Evolutionary conservation across 352 stramenopile genomes (phyloP), one percentile per base, ranked within the genome.

Genomic region (Pythium pyrilobum): DNA sequence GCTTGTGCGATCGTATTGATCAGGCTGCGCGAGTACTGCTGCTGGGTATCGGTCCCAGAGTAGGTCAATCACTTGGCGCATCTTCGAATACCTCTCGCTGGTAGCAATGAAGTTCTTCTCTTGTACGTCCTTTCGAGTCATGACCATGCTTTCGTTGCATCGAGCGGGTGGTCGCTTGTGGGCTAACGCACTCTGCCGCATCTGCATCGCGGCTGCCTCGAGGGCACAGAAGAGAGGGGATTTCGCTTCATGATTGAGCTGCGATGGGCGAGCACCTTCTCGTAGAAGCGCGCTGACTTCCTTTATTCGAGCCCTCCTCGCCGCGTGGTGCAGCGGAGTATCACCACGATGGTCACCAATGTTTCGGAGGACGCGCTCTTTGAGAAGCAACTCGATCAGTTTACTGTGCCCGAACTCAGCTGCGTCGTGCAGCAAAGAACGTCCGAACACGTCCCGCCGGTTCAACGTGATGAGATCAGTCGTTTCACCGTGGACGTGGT

Each of bases 61-160:
- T 15, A 87, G 54, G 57, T 85, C 74, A 33, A 87, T 82, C 15
- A 85, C 77, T 68, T 87, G 77, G 1, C 72, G 74, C 13, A 85
- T 68, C 27, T 72, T 67, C 18, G 67, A 46, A 44, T 87, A 87
- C 16, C 54, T 66, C 1, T 65, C 55, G 25, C 72, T 66, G 4
- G 52, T 58, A 3, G 62, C 41, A 10, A 77, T 65, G 34, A 72
- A 77, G 25, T 82, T 77, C 27, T 71, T 79, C 18, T 52, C 41
- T 21, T 63, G 27, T 23, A 62, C 38, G 3, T 33, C 40, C 25
- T 24, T 18, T 60, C 51, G n/a, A 16, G n/a, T 20, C n/a, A 8
- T 13, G 12, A 23, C 21, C 10, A 43, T 36, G 0, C 20, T 37
- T 12, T 24, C 37, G n/a, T 55, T 56, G 42, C 49, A 55, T 10